Conservation (phyloP, 768 basidiomycete genomes). For the Leucocoprinus leucothites region DNA sequence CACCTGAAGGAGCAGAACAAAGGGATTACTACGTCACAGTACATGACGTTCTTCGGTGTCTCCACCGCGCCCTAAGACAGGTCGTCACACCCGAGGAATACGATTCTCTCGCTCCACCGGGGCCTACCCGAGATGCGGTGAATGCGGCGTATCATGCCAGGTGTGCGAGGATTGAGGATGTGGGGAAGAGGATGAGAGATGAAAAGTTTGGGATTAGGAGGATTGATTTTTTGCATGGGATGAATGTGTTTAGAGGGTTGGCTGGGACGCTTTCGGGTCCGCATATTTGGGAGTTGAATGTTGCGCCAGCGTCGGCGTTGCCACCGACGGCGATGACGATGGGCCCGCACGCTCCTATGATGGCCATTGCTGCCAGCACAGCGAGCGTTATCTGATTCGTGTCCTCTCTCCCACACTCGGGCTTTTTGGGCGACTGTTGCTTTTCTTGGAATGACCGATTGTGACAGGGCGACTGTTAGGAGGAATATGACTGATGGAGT, state of each 20-base stretch:
- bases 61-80: conserved; percentile 46
- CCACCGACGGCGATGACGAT: not conserved
- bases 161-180: conserved; percentile 30
- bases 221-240: conserved; percentile 51
- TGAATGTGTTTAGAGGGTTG: conserved; percentile 46
- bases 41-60: conserved; percentile 43
- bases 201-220: conserved; percentile 48
- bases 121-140: conserved; percentile 32
- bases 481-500: too few relatives aligned
- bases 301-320: conserved; percentile 19
- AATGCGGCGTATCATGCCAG: conserved; percentile 44
- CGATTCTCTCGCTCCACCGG: conserved; percentile 25
- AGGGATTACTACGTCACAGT: conserved; percentile 36
- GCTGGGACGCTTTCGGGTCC: conserved; percentile 38
- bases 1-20: too few relatives aligned
- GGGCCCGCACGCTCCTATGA: not conserved
- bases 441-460: too few relatives aligned
- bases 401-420: not conserved
- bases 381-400: not conserved
- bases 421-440: too few relatives aligned
- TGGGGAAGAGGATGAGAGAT: conserved; percentile 31
- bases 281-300: conserved; percentile 43
- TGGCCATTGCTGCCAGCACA: not conserved
- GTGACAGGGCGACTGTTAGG: too few relatives aligned
- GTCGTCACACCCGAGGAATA: conserved; percentile 45